Base-by-base conservation (phyloP, 2,329 filamentous ascomycete species). In the Fusarium keratoplasticum region DNA sequence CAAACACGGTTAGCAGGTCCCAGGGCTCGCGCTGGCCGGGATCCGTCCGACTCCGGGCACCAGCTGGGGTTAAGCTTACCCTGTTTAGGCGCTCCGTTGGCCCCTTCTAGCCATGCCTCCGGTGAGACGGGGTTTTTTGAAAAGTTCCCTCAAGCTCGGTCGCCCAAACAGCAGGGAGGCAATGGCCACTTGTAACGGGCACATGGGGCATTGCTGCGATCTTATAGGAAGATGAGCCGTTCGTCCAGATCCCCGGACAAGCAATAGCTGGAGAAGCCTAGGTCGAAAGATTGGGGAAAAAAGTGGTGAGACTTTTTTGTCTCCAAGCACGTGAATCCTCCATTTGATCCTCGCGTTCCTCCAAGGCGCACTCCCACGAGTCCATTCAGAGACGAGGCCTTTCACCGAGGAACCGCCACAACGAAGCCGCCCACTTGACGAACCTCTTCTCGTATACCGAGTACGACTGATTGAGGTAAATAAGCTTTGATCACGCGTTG, bases 181-280 rank as follows among this genome's bases (percentile, higher is more conserved):
- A n/a, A 25, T 69, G 31, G 66, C 61, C 66, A 57, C 47, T 62
- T 70, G 61, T 40, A 73, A 72, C 64, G 71, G 44, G 61, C 71
- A 74, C 71, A 74, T 74, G 71, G 71, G 71, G 71, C 50, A 69
- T 69, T 55, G 64, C 64, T 20, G 60, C 25, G 16, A 54, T 74
- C 27, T 74, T 20, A 74, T 63, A 66, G 71, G 71, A 11, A 52
- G 40, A 72, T 72, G 22, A 14, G 62, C 36, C 62, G 47, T 31
- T 58, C 55, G 6, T n/a, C 31, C 33, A 38, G 54, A 36, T 38
- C 33, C 33, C 35, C 54, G 22, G 22, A 35, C 20, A 27, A 38
- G 18, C 3, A n/a, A 38, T 38, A 36, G 22, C 42, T 62, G 20
- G n/a, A 29, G n/a, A 22, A 50, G 11, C 44, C 22, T 22, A n/a